Conservation (phyloP, 2,329 filamentous ascomycete genomes). For the Aspergillus fischeri region DNA sequence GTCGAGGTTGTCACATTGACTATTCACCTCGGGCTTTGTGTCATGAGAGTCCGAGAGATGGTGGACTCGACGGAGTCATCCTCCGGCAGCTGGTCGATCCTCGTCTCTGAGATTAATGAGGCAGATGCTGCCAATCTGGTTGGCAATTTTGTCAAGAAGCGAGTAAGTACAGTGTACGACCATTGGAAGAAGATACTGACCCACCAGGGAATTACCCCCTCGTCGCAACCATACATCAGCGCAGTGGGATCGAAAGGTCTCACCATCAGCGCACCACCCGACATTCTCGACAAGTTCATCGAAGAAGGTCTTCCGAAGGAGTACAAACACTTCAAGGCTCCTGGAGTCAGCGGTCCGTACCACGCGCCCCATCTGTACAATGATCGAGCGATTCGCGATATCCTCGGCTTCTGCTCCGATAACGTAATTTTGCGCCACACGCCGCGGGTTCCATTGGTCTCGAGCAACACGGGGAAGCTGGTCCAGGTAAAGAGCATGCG, state of each 20-base stretch:
- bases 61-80: slow-evolving; percentile 28
- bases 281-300: slow-evolving; percentile 50
- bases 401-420: slow-evolving; percentile 39
- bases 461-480: slow-evolving; percentile 34
- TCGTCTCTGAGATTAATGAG: slow-evolving; percentile 37
- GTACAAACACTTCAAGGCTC: slow-evolving; percentile 50
- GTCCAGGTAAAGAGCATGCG: slow-evolving; percentile 27
- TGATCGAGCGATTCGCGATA: slow-evolving; percentile 48
- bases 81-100: slow-evolving; percentile 38
- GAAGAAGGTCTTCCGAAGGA: slow-evolving; percentile 47
- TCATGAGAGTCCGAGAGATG: slow-evolving; percentile 34
- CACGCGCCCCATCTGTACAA: slow-evolving; percentile 55
- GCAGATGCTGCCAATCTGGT: slow-evolving; percentile 25
- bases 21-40: slow-evolving; percentile 42
- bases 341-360: slow-evolving; percentile 54
- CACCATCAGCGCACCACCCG: slow-evolving; percentile 57
- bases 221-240: slow-evolving; percentile 55
- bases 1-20: slow-evolving; percentile 41
- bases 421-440: slow-evolving; percentile 24
- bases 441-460: slow-evolving; percentile 34
- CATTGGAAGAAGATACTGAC: not conserved
- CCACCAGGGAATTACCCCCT: slow-evolving; percentile 42
- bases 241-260: slow-evolving; percentile 57
- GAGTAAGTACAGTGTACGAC: slow-evolving; percentile 18
- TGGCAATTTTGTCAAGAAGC: slow-evolving; percentile 17